A percentile compares a stretch with the other conserved stretches of the same genome.
phyloP scores from a whole-genome alignment of 352 stramenopile species.

The Pythium phragmitis region DNA sequence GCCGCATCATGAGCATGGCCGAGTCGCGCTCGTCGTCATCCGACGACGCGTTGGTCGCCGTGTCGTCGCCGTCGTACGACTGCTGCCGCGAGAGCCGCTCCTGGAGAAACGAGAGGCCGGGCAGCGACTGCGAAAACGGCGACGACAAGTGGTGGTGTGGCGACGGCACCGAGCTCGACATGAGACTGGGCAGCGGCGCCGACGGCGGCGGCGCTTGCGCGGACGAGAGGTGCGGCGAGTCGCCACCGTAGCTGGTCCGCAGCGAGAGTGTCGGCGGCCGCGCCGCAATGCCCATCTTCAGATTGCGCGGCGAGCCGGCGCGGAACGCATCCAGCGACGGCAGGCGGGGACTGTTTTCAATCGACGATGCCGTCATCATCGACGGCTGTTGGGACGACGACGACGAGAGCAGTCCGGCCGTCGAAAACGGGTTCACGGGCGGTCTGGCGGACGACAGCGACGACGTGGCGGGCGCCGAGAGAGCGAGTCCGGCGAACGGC shows the following conservation, averaged over 20 bases:
- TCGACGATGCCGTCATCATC: conserved; percentile 3
- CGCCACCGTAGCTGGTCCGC: conserved; percentile 40
- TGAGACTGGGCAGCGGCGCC: conserved; percentile 32
- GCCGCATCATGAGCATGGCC: conserved; percentile 48
- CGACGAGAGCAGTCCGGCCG: conserved; percentile 2
- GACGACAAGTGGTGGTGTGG: conserved; percentile 31
- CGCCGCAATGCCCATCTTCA: conserved; percentile 63
- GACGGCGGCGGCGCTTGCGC: conserved; percentile 29
- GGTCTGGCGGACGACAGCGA: conserved; percentile 33
- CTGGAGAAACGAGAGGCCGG: conserved; percentile 59
- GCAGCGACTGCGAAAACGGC: conserved; percentile 74
- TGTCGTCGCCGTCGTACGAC: conserved; percentile 67
- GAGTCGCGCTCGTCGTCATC: conserved; percentile 53
- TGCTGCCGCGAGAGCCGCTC: conserved; percentile 42
- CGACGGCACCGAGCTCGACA: conserved; percentile 28
- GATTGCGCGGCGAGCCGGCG: conserved; percentile 54
- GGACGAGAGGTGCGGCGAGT: conserved; percentile 33
- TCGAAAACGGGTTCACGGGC: conserved; percentile 56
- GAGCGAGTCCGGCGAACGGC: conserved; percentile 66
- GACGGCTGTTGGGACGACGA: conserved; percentile 28
- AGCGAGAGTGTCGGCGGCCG: conserved; percentile 55
- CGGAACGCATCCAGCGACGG: conserved; percentile 73
- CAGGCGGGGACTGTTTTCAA: conserved; percentile 65
- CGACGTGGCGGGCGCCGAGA: conserved; percentile 63
- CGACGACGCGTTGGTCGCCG: conserved; percentile 62